Evolutionary conservation across 345 rosid genomes (phyloP).

Genomic region (Acer yangbiense): DNA sequence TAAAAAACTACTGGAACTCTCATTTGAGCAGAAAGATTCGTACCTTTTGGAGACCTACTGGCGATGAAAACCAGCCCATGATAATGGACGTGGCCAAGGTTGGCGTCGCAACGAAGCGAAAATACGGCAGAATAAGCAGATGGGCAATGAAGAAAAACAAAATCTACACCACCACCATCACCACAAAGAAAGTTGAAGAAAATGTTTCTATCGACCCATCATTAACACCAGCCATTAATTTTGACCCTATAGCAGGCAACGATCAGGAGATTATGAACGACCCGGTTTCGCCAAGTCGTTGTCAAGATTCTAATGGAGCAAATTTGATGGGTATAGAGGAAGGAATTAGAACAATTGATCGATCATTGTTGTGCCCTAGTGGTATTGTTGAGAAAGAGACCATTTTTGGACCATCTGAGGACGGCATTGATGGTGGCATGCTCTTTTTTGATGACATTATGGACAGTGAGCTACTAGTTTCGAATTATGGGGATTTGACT

Average conservation of each 20-base stretch:
- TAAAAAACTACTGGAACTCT: conserved; percentile 73
- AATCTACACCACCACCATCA: neutral
- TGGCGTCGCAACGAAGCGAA: conserved; percentile 13
- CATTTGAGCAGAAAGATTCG: conserved; percentile 53
- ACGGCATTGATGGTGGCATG: conserved; percentile 25
- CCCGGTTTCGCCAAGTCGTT: neutral
- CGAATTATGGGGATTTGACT: conserved; percentile 3
- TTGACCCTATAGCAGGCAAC: too few species aligned
- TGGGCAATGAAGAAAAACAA: conserved; percentile 29
- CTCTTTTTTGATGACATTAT: conserved; percentile 17
- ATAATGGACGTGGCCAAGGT: conserved; percentile 19
- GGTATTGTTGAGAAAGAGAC: neutral
- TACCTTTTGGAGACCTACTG: conserved; percentile 31
- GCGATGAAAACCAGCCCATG: neutral
- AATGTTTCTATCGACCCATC: conserved; percentile 1
- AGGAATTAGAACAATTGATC: neutral
- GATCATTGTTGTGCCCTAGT: conserved; percentile 10
- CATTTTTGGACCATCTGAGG: conserved; percentile 14
- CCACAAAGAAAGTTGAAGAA: conserved; percentile 2
- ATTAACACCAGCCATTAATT: neutral
- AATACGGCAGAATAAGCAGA: conserved; percentile 33
- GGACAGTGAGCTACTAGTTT: conserved; percentile 20
- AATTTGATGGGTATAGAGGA: conserved; percentile 3
- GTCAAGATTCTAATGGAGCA: conserved; percentile 8
- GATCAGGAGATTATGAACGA: conserved; percentile 15